Evolutionary conservation across 1,139 yeast genomes (phyloP).

Genomic region (Meyerozyma athensensis): DNA sequence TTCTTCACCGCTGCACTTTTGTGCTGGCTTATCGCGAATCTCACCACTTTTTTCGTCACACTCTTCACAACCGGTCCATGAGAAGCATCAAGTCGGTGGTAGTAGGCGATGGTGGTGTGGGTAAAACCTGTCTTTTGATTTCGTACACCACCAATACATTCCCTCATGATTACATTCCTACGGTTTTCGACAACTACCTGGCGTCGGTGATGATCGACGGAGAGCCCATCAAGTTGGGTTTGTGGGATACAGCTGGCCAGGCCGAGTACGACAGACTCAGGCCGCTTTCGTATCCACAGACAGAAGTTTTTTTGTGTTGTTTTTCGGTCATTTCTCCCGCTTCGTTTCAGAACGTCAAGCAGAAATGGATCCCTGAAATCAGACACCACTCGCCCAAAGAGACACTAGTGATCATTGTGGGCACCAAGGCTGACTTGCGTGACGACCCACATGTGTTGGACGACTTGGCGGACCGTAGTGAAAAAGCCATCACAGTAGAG

Average conservation of each 20-base stretch:
- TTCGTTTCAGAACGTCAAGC: slow-evolving; percentile 71
- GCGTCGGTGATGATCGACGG: slow-evolving; percentile 84
- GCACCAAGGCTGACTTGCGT: slow-evolving; percentile 82
- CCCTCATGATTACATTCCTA: slow-evolving; percentile 94
- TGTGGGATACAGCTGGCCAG: slow-evolving; percentile 99
- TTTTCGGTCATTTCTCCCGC: slow-evolving; percentile 82
- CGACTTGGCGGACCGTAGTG: slow-evolving; percentile 59
- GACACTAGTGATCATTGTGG: slow-evolving; percentile 72
- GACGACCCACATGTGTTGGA: slow-evolving; percentile 77
- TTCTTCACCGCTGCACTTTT: background rate
- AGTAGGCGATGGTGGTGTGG: slow-evolving; percentile 97
- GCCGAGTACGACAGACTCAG: slow-evolving; percentile 88
- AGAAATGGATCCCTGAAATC: slow-evolving; percentile 83
- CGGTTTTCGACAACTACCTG: slow-evolving; percentile 86
- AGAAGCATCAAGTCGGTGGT: slow-evolving; percentile 93
- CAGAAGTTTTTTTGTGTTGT: slow-evolving; percentile 84
- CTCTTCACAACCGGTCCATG: slow-evolving; percentile 35
- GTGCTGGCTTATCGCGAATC: slow-evolving; percentile 1
- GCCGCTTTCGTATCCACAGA: slow-evolving; percentile 89
- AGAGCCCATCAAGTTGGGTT: slow-evolving; percentile 74
- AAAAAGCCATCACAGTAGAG: slow-evolving; percentile 54
- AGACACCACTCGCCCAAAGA: slow-evolving; percentile 78
- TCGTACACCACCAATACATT: slow-evolving; percentile 91
- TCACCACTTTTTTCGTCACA: background rate
- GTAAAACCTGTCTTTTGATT: slow-evolving; percentile 84